phyloP scores from a whole-genome alignment of 1,284 basidiomycete genomes.

The Cutaneotrichosporon sp. region DNA sequence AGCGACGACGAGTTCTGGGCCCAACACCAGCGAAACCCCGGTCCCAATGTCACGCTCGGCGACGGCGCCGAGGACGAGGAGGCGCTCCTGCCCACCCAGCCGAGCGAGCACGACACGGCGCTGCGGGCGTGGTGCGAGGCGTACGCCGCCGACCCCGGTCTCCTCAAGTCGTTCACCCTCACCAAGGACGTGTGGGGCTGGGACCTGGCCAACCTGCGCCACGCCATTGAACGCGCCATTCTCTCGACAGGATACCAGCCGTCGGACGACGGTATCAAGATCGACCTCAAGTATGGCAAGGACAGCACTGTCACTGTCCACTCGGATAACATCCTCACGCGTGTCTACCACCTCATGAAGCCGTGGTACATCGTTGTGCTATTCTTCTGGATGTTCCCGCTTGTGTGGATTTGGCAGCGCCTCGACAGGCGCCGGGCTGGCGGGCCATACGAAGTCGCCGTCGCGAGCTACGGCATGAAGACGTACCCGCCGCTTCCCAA shows the following conservation, averaged over 20 bases:
- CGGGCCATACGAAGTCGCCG: conserved; percentile 26
- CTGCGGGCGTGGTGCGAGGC: conserved; percentile 65
- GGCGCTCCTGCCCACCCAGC: conserved; percentile 10
- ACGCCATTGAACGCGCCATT: conserved; percentile 56
- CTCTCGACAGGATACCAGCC: conserved; percentile 55
- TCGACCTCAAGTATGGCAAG: conserved; percentile 51
- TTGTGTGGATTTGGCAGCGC: conserved; percentile 52
- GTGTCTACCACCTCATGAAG: conserved; percentile 53
- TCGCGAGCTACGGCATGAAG: conserved; percentile 31
- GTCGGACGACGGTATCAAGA: conserved; percentile 19
- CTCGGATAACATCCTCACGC: conserved; percentile 58
- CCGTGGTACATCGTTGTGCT: conserved; percentile 55
- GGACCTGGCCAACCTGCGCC: conserved; percentile 52
- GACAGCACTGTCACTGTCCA: conserved; percentile 55
- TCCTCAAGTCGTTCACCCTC: conserved; percentile 63
- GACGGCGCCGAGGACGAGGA: conserved; percentile 10
- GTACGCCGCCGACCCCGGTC: conserved; percentile 58
- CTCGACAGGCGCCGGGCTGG: conserved; percentile 21
- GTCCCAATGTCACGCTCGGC: not conserved
- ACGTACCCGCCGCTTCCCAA: conserved; percentile 37
- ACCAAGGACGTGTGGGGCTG: conserved; percentile 64
- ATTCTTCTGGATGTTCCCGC: conserved; percentile 58
- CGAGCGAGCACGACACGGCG: not conserved
- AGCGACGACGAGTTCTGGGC: conserved; percentile 13
- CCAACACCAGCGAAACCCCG: not conserved